Base-by-base conservation (phyloP, 495 filamentous ascomycete genomes). In the Amniculicola lignicola region DNA sequence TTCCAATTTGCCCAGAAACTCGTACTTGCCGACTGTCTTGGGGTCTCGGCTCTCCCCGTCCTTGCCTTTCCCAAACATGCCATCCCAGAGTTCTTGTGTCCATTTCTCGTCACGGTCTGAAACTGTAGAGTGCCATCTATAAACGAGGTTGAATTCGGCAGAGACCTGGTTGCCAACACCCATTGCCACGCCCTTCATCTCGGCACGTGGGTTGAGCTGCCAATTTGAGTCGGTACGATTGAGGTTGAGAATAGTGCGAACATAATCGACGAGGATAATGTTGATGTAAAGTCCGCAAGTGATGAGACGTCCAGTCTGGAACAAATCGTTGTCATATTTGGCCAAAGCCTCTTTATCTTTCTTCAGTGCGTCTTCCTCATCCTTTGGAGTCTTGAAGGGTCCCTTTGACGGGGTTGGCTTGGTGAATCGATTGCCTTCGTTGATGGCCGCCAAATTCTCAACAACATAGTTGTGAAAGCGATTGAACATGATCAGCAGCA, bases 81-180 rank as follows among this genome's bases (percentile, higher is more conserved):
- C 44, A 15, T 75, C 67, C 61, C 79, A 84, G 18, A 86, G 66
- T 9, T 79, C 63, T 57, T 82, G 72, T 15, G 82, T 86, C 82
- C 83, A 88, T 62, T 79, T 74, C 62, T 83, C 83, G 59, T 88
- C 85, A 4, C 74, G 72, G 29, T 78, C 70, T 36, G 81, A 82
- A 24, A 85, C 75, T 19, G 79, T 72, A 12, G 84, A 82, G 68
- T 88, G 84, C 80, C 85, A 88, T 40, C 84, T 79, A 60, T 88
- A 88, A 27, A 85, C 79, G 25, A 88, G 68, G 63, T 86, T 86
- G 70, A 88, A 88, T 66, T 88, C 85, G 12, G 82, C 78, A 12
- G 82, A 83, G 45, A 85, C 84, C 59, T 85, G 82, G 69, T 87
- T 87, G 45, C 85, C 85, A 2, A 79, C 72, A 11, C 72, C 77